A percentile compares a stretch with the other conserved stretches of the same genome.
phyloP scores from a whole-genome alignment of 2,329 filamentous ascomycete species.

The Nemania sp. region DNA sequence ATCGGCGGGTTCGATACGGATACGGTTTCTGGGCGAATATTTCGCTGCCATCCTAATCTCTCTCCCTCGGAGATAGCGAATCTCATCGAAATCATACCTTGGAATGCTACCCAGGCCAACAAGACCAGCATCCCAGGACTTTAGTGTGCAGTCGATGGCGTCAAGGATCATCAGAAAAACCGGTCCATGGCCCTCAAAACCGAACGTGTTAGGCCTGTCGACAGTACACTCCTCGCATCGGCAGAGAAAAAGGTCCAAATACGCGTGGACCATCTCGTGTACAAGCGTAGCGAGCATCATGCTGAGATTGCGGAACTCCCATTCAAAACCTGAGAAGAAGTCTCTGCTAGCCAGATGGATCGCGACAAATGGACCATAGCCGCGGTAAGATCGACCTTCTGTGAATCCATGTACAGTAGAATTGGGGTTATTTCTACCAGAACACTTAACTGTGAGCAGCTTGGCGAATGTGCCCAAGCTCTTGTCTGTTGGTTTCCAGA shows the following conservation, averaged over 20 bases:
- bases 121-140: background rate
- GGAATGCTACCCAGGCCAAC: background rate
- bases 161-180: conserved; percentile 9
- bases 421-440: background rate
- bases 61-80: no score
- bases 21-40: no score
- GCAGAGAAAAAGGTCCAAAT: background rate
- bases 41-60: no score
- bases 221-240: background rate
- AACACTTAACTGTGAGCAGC: no score
- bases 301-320: background rate
- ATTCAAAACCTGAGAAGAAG: background rate
- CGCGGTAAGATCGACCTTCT: background rate
- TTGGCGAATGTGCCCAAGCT: no score
- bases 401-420: background rate
- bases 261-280: conserved; percentile 22
- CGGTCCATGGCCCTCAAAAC: background rate
- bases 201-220: background rate
- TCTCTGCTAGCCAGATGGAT: background rate
- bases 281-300: conserved; percentile 1
- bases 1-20: no score
- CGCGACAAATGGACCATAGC: background rate
- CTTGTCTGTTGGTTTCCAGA: no score
- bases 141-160: conserved; percentile 3
- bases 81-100: no score